Conservation (phyloP, 208 protist species). For the Herpetomonas samuelpessoai region DNA sequence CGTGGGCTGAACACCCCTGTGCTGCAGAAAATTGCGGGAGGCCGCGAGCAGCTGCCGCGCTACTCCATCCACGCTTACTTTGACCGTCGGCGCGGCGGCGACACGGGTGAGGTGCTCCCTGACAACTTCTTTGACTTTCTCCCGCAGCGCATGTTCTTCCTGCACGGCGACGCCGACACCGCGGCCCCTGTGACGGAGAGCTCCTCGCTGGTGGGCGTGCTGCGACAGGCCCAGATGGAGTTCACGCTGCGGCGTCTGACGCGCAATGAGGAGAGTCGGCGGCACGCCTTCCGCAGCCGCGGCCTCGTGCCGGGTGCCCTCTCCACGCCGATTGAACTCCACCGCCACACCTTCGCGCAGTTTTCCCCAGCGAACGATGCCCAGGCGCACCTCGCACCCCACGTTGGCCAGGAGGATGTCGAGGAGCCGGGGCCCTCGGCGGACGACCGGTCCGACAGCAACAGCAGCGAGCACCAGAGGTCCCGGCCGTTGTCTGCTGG, state of each 20-base stretch:
- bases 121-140: constrained; percentile 60
- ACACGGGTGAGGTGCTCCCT: constrained; percentile 34
- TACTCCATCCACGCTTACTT: constrained; percentile 62
- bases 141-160: constrained; percentile 35
- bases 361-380: not conserved
- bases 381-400: not conserved
- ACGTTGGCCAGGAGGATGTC: not conserved
- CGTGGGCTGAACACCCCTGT: constrained; percentile 64
- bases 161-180: constrained; percentile 50
- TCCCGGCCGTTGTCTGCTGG: too few species aligned
- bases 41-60: constrained; percentile 41
- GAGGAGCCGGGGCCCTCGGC: too few species aligned
- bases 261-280: constrained; percentile 20
- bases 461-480: too few species aligned
- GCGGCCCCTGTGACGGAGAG: constrained; percentile 37
- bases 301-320: constrained; percentile 7
- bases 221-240: constrained; percentile 54
- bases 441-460: too few species aligned
- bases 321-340: not conserved
- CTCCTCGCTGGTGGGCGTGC: constrained; percentile 43
- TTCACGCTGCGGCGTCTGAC: constrained; percentile 21
- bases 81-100: constrained; percentile 14
- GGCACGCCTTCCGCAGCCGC: constrained; percentile 23
- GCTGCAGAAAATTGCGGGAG: constrained; percentile 64
- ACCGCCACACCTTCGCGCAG: not conserved